phyloP scores from a whole-genome alignment of 2,329 filamentous ascomycete species.

The Pseudocercospora pini-densiflorae region DNA sequence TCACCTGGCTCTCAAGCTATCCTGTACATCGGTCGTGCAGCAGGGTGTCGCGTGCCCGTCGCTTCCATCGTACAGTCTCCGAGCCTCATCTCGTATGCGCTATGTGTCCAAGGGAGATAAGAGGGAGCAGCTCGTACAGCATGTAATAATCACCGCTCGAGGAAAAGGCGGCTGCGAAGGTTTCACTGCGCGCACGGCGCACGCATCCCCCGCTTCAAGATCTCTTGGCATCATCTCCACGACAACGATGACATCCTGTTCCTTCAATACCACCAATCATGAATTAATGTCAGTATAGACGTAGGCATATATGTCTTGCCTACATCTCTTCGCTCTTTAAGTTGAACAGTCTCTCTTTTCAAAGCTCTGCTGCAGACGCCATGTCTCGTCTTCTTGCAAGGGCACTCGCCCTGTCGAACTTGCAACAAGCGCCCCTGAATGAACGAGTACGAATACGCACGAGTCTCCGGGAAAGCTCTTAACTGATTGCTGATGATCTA shows the following conservation, averaged over 20 bases:
- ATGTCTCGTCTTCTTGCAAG: background rate
- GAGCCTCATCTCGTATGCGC: too few species aligned
- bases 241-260: background rate
- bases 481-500: background rate
- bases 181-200: too few species aligned
- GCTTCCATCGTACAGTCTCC: too few species aligned
- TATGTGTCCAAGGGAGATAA: too few species aligned
- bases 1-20: too few species aligned
- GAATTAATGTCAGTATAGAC: background rate
- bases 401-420: background rate
- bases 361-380: background rate
- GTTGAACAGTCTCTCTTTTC: background rate
- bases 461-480: background rate
- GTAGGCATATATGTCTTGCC: background rate
- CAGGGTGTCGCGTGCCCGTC: too few species aligned
- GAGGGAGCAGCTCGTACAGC: too few species aligned
- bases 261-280: background rate
- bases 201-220: background rate
- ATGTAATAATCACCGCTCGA: too few species aligned
- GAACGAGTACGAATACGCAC: background rate
- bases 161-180: too few species aligned
- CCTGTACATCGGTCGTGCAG: too few species aligned
- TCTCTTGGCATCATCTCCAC: background rate
- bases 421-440: background rate
- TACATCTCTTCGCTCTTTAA: background rate